These are phyloP conservation scores for Ulmus americana DNA, from an alignment of 331 rosid species.

Conservation along the genomic window DNA sequence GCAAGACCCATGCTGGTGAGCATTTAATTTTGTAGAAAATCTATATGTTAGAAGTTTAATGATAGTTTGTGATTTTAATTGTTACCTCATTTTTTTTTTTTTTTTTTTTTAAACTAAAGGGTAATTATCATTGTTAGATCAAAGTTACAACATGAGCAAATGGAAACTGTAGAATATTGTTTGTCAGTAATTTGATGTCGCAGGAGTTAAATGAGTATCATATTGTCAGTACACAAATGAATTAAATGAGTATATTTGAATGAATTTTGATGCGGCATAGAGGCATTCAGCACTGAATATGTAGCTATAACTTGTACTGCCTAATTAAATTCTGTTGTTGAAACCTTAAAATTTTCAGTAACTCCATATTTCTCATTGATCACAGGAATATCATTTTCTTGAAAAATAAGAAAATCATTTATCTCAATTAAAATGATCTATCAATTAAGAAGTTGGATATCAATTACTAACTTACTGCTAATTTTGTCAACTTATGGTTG, in stretches of 20 bases:
- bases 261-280: neutral
- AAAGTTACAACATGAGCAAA: neutral
- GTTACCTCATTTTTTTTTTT: neutral
- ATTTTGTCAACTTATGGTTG: neutral
- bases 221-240: too few species aligned
- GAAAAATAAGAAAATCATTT: neutral
- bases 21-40: constrained; percentile 26
- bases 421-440: neutral
- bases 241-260: too few species aligned
- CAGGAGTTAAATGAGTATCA: too few species aligned
- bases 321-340: neutral
- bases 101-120: neutral
- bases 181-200: neutral
- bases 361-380: neutral
- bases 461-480: neutral
- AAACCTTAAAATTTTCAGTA: neutral
- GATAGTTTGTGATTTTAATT: constrained; percentile 14
- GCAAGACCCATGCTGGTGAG: constrained; percentile 77
- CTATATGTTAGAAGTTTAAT: constrained; percentile 18
- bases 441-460: neutral
- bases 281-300: neutral
- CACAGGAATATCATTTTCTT: neutral
- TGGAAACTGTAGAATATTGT: neutral
- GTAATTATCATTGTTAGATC: neutral
- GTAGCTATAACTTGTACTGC: neutral